Evolutionary conservation across 2,329 filamentous ascomycete species (phyloP), one percentile per base, ranked within the genome.

Genomic region (Elsinoe ampelina): DNA sequence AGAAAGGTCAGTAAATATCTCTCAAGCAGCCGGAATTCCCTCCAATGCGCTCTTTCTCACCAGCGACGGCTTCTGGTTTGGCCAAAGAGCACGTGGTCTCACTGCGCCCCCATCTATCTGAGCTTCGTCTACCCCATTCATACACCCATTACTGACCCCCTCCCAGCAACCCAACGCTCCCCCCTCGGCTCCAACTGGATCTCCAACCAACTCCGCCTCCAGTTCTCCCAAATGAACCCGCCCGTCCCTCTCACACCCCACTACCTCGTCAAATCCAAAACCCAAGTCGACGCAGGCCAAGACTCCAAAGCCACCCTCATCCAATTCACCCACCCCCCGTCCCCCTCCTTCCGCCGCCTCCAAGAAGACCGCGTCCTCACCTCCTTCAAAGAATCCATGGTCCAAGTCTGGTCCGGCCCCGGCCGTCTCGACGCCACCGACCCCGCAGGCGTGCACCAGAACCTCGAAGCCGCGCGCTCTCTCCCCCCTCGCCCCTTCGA

Each of bases 311-410:
- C 85, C 39, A 83, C 80, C 50, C 84, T 88, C 71, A 85, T 83
- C 64, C 81, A 81, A 38, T 95, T 89, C 68, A 78, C 67, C 77
- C 73, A 73, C 56, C 74, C 78, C 1, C 81, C 80, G 0, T 74
- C 76, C 63, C 79, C 82, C 26, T 90, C 87, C 1, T 97, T 91
- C 80, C 84, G 86, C 59, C 76, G 78, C 15, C 85, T 92, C 62
- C 85, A 97, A 72, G 91, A 98, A 75, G 93, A 97, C 71, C 87
- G 92, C 55, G 85, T 95, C 41, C 75, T 98, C 58, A 90, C 89
- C 36, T 90, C 96, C 70, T 98, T 95, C 81, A 98, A 98, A 75
- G 95, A 98, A 74, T 95, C 87, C 15, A 89, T 96, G 13, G 90
- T 97, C 26, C 90, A 96, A 73, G 84, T 92, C 12, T 98, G 93